Conservation (phyloP, 257 asterid species). For the Datura wrightii region DNA sequence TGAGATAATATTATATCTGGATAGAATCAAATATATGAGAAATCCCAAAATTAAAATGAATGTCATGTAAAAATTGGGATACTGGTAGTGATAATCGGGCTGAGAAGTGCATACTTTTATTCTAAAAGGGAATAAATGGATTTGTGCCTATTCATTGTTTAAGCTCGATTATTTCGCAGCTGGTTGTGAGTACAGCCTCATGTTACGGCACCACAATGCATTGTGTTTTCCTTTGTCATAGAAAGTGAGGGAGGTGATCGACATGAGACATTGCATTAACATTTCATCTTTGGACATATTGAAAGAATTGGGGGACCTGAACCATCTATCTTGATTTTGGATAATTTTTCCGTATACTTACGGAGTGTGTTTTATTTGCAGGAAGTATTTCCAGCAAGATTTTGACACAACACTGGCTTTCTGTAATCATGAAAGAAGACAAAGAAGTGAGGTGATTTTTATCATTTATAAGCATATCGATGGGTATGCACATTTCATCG, state of each 20-base stretch:
- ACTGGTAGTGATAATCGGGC: not conserved
- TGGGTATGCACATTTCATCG: not conserved
- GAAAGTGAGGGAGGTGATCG: not conserved
- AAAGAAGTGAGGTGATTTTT: constrained; percentile 74
- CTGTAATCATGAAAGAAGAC: constrained; percentile 84
- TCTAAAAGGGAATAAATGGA: not conserved
- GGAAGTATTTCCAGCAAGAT: constrained; percentile 85
- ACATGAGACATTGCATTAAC: constrained; percentile 1
- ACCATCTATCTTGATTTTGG: constrained; percentile 25
- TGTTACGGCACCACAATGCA: not conserved
- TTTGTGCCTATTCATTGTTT: not conserved
- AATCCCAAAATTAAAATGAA: not conserved
- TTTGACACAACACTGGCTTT: constrained; percentile 93
- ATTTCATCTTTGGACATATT: not conserved
- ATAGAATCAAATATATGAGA: not conserved
- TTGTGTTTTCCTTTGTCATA: not conserved
- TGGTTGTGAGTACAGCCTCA: constrained; percentile 14
- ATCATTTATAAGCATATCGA: not conserved
- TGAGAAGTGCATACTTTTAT: constrained; percentile 7
- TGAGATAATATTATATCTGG: constrained; percentile 3
- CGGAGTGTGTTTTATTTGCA: constrained; percentile 43
- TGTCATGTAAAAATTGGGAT: not conserved
- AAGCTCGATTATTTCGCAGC: not conserved
- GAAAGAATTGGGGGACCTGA: not conserved
- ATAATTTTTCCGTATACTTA: constrained; percentile 31